These are phyloP conservation scores for Trametes cubensis DNA, from an alignment of 768 basidiomycete species.

Conservation along the genomic window DNA sequence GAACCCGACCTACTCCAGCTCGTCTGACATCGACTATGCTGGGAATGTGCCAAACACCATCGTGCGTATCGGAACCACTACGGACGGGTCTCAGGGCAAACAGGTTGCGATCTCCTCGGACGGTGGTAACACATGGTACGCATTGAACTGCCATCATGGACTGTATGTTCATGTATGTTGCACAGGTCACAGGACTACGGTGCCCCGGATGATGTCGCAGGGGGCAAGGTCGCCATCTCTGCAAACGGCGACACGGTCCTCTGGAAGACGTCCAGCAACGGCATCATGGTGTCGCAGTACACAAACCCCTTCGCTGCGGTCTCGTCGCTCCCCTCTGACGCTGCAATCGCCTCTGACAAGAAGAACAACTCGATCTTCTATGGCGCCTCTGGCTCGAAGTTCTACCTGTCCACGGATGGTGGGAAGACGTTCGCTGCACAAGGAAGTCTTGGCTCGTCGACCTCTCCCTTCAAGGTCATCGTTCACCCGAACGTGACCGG, in stretches of 20 bases:
- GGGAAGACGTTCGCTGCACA: conserved; percentile 53
- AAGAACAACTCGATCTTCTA: conserved; percentile 59
- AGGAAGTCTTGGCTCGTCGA: conserved; percentile 51
- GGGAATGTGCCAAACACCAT: conserved; percentile 52
- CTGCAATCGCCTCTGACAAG: conserved; percentile 67
- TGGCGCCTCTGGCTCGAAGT: conserved; percentile 53
- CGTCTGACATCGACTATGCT: conserved; percentile 56
- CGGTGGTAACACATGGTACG: conserved; percentile 55
- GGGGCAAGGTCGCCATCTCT: conserved; percentile 43
- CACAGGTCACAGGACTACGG: conserved; percentile 54
- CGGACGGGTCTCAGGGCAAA: conserved; percentile 45
- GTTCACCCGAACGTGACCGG: conserved; percentile 57
- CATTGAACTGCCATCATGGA: neutral
- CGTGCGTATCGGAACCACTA: conserved; percentile 50
- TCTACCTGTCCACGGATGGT: conserved; percentile 63
- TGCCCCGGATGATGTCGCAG: conserved; percentile 49
- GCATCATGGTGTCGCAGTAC: conserved; percentile 56
- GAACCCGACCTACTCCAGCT: conserved; percentile 52
- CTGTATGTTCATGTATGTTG: neutral
- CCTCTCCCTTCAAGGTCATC: conserved; percentile 52
- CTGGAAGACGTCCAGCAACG: conserved; percentile 53
- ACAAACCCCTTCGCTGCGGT: conserved; percentile 53
- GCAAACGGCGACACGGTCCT: conserved; percentile 60
- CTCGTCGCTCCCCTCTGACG: conserved; percentile 51
- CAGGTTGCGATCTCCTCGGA: conserved; percentile 62